Evolutionary conservation across 1,284 basidiomycete species (phyloP).

Genomic region (Cryptococcus floricola): DNA sequence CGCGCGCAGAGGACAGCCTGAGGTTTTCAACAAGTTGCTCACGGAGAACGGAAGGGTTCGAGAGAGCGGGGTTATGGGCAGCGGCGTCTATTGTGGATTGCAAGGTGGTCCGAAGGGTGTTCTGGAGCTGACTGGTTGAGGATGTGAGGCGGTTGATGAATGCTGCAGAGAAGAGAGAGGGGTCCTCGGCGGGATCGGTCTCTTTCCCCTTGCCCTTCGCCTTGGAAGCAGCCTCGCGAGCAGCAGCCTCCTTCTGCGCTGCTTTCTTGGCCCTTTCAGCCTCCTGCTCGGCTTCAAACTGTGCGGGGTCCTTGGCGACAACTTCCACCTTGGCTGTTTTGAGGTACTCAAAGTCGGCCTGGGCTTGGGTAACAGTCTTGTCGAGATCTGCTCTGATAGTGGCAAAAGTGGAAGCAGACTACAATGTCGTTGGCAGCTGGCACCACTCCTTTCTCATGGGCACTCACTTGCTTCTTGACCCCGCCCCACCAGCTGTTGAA

Average conservation of each 20-base stretch:
- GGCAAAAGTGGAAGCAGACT: conserved; percentile 72
- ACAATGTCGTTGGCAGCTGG: not conserved
- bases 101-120: conserved; percentile 55
- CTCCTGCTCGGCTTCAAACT: conserved; percentile 28
- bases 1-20: conserved; percentile 47
- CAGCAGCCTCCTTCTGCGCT: too few species aligned
- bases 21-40: conserved; percentile 65
- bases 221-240: not conserved
- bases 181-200: conserved; percentile 7
- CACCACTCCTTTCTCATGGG: not conserved
- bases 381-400: conserved; percentile 71
- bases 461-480: conserved; percentile 75
- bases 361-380: conserved; percentile 73
- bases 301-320: conserved; percentile 33
- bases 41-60: conserved; percentile 53
- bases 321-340: conserved; percentile 45
- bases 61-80: conserved; percentile 47
- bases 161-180: conserved; percentile 11
- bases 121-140: conserved; percentile 37
- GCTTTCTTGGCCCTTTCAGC: conserved; percentile 19
- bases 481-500: conserved; percentile 73
- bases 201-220: conserved; percentile 39
- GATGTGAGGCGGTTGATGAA: conserved; percentile 32
- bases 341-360: conserved; percentile 63
- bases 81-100: conserved; percentile 61